phyloP scores from a whole-genome alignment of 2,329 filamentous ascomycete genomes.

The Fusarium solani-melongenae region DNA sequence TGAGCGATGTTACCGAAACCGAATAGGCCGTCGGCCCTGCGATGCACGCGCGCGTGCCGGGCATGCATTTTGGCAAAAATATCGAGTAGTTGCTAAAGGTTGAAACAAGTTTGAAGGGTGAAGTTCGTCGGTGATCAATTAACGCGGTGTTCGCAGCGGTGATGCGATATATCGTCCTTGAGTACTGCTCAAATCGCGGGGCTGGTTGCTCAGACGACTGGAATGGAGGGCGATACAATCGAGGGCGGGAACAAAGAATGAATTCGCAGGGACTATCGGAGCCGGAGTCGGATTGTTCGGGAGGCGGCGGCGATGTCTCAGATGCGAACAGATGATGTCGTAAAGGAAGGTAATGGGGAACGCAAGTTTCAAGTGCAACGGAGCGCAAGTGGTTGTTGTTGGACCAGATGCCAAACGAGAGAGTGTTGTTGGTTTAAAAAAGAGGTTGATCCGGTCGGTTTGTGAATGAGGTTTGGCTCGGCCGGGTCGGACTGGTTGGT shows the following conservation, averaged over 20 bases:
- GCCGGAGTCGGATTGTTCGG: conserved; percentile 33
- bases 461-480: not conserved
- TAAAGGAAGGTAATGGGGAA: conserved; percentile 18
- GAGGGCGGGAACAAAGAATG: conserved; percentile 43
- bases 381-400: conserved; percentile 34
- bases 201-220: conserved; percentile 35
- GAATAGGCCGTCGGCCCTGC: conserved; percentile 41
- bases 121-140: not conserved
- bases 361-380: conserved; percentile 19
- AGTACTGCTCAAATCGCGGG: conserved; percentile 22
- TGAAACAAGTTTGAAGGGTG: not conserved
- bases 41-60: conserved; percentile 45
- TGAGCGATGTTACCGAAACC: conserved; percentile 42
- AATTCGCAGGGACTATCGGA: conserved; percentile 36
- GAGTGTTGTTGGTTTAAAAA: conserved; percentile 16
- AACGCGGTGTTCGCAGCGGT: not conserved
- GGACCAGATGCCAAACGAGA: conserved; percentile 43
- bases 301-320: conserved; percentile 42
- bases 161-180: conserved; percentile 29
- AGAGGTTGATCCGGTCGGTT: conserved; percentile 22
- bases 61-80: conserved; percentile 44
- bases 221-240: conserved; percentile 44
- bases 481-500: conserved; percentile 7
- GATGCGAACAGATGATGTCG: conserved; percentile 17
- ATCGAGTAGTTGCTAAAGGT: not conserved